Conservation (phyloP, 1,139 yeast genomes). For the Candida sanyaensis region DNA sequence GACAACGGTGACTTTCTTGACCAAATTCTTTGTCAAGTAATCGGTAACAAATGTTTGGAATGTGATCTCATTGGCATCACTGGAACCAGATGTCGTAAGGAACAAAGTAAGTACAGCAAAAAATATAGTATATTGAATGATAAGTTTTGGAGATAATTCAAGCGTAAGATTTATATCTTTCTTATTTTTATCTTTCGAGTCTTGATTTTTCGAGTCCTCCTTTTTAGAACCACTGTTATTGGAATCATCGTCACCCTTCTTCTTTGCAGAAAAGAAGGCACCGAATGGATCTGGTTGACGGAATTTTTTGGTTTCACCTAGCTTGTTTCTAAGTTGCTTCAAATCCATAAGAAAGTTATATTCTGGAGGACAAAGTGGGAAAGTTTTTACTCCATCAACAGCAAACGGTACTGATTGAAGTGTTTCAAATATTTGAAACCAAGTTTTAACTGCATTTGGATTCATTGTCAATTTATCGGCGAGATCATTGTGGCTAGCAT, state of each 20-base stretch:
- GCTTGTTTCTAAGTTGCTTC: constrained; percentile 4
- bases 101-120: constrained; percentile 25
- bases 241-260: constrained; percentile 9
- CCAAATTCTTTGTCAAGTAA: constrained; percentile 41
- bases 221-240: constrained; percentile 8
- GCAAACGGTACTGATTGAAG: constrained; percentile 33
- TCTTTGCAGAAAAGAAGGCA: neutral
- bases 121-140: constrained; percentile 26
- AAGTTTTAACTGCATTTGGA: constrained; percentile 23
- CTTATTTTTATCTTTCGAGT: constrained; percentile 11
- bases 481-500: constrained; percentile 8
- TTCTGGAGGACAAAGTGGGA: constrained; percentile 35
- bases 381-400: constrained; percentile 22
- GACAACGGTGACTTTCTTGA: constrained; percentile 36
- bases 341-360: constrained; percentile 16
- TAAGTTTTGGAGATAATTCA: constrained; percentile 28
- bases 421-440: constrained; percentile 35
- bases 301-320: neutral
- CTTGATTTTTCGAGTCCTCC: constrained; percentile 10
- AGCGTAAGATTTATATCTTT: constrained; percentile 18
- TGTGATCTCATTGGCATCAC: constrained; percentile 35
- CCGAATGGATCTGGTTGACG: constrained; percentile 2
- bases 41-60: constrained; percentile 48
- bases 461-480: constrained; percentile 20
- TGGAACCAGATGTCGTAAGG: constrained; percentile 14